Base-by-base conservation (phyloP, 75 land plant genomes). In the Sequoiadendron giganteum region DNA sequence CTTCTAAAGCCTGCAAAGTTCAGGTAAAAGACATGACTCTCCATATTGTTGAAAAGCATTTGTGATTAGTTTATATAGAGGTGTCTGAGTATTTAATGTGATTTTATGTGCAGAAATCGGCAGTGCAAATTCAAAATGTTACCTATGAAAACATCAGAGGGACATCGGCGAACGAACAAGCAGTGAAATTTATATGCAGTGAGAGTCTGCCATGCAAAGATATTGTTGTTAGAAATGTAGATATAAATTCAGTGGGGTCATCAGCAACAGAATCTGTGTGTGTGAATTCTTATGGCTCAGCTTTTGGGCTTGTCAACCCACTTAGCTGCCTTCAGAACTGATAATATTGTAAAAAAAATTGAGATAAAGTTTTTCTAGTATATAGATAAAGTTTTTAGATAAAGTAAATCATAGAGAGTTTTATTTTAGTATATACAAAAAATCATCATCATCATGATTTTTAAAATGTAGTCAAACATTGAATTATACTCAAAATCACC, bases 101-200 rank as follows among this genome's bases (percentile, higher is more conserved):
- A 3, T 89, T 49, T 39, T 85, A 16, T 30, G 30, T 87, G 87
- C 86, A 93, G 93, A 90, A 91, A 32, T 94, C 95, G 48, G 88
- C 61, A 2, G 94, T 95, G 10, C 75, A 87, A 87, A 86, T 94
- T 72, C 86, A 86, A 28, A 84, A 89, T 49, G 83, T 94, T 8
- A 81, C 90, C 9, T 93, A 76, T 87, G 83, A 85, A 79, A 95
- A 95, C 90, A 91, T 95, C 16, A 86, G 43, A 21, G 97, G 97
- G 14, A 92, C 95, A 0, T 88, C 97, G 32, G n/a, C 88, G 15
- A 76, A 89, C 0, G 42, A 65, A 19, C 56, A 85, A 47, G 94
- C 93, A 3, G 92, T 95, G 16, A 88, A 90, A 3, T 86, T 95
- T 2, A 5, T 28, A 13, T 95, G 96, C 88, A 95, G 97, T 86